Base-by-base conservation (phyloP, 768 basidiomycete genomes). In the Termitomyces sp. region DNA sequence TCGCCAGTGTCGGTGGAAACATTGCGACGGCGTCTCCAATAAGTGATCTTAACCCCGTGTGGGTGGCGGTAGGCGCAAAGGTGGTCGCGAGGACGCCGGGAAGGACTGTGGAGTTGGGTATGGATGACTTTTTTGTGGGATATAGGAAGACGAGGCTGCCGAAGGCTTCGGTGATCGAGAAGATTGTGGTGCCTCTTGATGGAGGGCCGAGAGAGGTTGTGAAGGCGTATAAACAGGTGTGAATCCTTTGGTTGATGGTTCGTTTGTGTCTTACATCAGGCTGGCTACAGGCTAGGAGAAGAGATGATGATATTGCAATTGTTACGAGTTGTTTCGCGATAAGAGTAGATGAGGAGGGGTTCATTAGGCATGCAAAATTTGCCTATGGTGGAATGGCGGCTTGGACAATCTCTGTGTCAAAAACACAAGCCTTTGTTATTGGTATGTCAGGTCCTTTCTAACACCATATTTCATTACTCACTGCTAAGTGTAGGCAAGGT, bases 21-120 rank as follows among this genome's bases (percentile, higher is more conserved):
- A 65, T 65, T 8, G 64, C 61, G 11, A 65, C 64, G 1, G 64
- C 64, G 1, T 62, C 61, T 14, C 64, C 64, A 5, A 65, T 65
- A 50, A 65, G 64, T 20, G 64, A 65, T 29, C 64, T 65, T 12
- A 65, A 65, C 25, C 64, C 64, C 1, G 64, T 65, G n/a, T 65
- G 61, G 61, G 42, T 65, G 5, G 64, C 59, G 2, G 45, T 58
- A 1, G 64, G 61, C 9, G 61, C 61, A 3, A 62, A 60, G 42
- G 31, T 65, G 17, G 32, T 62, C 20, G 61, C 36, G n/a, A 40
- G 51, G 34, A 62, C 56, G 7, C 9, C 34, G 2, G 50, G 60
- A 42, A 59, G 59, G 7, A 51, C 32, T 14, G 34, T 50, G 4
- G 64, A 65, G 52, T 25, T 65, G 10, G 55, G 61, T 7, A 62